These are phyloP conservation scores for Kwoniella mangroviensis DNA, from an alignment of 768 basidiomycete genomes.

Conservation along the genomic window DNA sequence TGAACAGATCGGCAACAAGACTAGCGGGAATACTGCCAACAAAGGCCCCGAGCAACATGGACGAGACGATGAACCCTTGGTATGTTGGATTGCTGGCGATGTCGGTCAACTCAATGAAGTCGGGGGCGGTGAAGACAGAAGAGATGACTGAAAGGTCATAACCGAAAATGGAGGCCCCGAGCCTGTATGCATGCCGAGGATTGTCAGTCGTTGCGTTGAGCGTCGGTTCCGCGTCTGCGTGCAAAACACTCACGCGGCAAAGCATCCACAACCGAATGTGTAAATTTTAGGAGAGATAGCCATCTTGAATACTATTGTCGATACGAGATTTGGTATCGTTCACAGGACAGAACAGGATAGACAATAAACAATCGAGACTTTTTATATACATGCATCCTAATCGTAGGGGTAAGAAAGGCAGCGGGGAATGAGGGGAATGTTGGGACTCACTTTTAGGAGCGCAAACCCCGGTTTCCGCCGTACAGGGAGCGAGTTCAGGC, in stretches of 20 bases:
- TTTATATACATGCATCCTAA: too few relatives aligned
- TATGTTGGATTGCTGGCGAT: slow-evolving; percentile 26
- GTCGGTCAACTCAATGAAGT: slow-evolving; percentile 35
- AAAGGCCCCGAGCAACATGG: slow-evolving; percentile 52
- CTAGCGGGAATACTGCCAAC: slow-evolving; percentile 40
- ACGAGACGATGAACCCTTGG: slow-evolving; percentile 50
- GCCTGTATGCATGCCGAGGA: slow-evolving; percentile 3
- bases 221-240: not conserved
- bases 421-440: too few relatives aligned
- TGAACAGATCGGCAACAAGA: slow-evolving; percentile 61
- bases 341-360: too few relatives aligned
- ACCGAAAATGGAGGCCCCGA: slow-evolving; percentile 39
- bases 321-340: too few relatives aligned
- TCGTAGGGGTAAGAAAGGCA: too few relatives aligned
- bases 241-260: slow-evolving; percentile 36
- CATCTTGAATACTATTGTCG: too few relatives aligned
- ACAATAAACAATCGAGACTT: too few relatives aligned
- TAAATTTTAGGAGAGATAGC: slow-evolving; percentile 30
- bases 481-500: too few relatives aligned
- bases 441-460: too few relatives aligned
- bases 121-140: slow-evolving; percentile 40
- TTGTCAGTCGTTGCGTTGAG: not conserved
- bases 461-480: too few relatives aligned
- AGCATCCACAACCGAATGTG: slow-evolving; percentile 40
- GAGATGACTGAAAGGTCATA: slow-evolving; percentile 53